These are phyloP conservation scores for Colletotrichum magnum DNA, from an alignment of 2,329 filamentous ascomycete genomes.

Conservation along the genomic window DNA sequence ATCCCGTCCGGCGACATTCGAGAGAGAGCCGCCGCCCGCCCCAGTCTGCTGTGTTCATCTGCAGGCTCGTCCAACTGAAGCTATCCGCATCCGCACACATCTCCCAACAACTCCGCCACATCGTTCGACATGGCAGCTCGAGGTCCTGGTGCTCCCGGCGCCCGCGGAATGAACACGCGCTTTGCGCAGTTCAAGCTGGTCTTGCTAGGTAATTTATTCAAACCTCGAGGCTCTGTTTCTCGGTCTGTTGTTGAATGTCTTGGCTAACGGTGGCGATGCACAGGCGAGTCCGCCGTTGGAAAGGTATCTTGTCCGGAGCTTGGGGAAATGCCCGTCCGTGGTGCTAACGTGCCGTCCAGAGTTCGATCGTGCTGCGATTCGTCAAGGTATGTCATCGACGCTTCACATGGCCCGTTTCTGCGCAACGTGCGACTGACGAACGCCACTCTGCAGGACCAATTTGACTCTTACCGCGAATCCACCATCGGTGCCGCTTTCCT, in stretches of 20 bases:
- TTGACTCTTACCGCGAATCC: constrained; percentile 96
- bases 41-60: background rate
- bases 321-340: constrained; percentile 8
- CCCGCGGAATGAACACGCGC: constrained; percentile 79
- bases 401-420: background rate
- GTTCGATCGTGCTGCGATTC: constrained; percentile 96
- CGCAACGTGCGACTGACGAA: constrained; percentile 6
- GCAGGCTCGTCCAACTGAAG: constrained; percentile 14
- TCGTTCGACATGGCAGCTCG: constrained; percentile 82
- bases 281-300: constrained; percentile 98
- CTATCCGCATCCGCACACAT: constrained; percentile 37
- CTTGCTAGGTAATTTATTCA: constrained; percentile 80
- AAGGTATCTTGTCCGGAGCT: constrained; percentile 74
- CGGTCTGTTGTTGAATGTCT: constrained; percentile 27
- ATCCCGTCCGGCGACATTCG: constrained; percentile 25
- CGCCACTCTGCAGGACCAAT: constrained; percentile 82
- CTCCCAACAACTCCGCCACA: constrained; percentile 44
- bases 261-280: constrained; percentile 31
- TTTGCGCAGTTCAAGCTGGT: constrained; percentile 99
- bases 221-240: background rate
- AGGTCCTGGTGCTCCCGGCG: constrained; percentile 67
- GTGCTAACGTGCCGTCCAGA: constrained; percentile 66
- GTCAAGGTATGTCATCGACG: constrained; percentile 81
- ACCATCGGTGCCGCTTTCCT: constrained; percentile 99
- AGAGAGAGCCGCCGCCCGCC: constrained; percentile 4